Conservation (phyloP, 176 grass and related monocot species). For the Oryza australiensis region DNA sequence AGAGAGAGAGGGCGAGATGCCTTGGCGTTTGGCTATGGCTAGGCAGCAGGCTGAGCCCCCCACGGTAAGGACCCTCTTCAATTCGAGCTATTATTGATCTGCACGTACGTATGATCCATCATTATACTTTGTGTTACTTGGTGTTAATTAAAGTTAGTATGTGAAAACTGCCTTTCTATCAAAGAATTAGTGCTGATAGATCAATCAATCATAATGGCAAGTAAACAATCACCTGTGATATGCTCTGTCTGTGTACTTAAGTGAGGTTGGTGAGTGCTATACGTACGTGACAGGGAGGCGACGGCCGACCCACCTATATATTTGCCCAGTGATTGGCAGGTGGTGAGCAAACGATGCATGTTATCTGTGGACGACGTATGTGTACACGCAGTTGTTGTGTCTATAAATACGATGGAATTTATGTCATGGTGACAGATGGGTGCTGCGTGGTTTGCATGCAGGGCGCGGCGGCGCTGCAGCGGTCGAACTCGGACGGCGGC, state of each 20-base stretch:
- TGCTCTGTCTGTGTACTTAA: not conserved
- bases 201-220: not conserved
- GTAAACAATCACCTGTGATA: not conserved
- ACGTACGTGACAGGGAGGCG: not conserved
- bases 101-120: not conserved
- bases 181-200: not conserved
- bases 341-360: no score
- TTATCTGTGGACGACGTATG: no score
- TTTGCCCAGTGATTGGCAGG: no score
- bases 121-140: not conserved
- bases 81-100: not conserved
- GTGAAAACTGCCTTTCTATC: not conserved
- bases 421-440: not conserved
- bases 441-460: not conserved
- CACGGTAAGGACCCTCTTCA: constrained; percentile 24
- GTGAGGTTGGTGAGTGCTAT: not conserved
- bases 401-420: not conserved
- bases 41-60: constrained; percentile 33
- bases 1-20: constrained; percentile 16
- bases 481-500: constrained; percentile 33
- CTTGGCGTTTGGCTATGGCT: constrained; percentile 46
- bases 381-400: no score
- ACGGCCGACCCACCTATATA: not conserved
- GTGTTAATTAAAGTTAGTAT: not conserved
- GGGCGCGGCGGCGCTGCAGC: constrained; percentile 10